Evolutionary conservation across 768 basidiomycete species (phyloP).

Genomic region (Boletus sensibilis): DNA sequence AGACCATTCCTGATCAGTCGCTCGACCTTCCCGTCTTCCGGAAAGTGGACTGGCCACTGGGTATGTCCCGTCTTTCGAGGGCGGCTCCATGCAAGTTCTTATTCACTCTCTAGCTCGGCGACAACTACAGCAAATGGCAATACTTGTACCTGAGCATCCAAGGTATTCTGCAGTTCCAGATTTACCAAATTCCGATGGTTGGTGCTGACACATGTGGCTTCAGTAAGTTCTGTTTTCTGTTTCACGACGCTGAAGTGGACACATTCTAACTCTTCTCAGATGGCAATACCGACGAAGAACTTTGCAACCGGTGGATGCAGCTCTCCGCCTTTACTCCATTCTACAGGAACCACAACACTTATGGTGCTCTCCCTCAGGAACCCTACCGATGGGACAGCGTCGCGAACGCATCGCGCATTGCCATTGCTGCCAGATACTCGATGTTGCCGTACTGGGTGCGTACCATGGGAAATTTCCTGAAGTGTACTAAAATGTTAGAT

Average conservation of each 20-base stretch:
- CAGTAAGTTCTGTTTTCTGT: conserved; percentile 19
- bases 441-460: conserved; percentile 79
- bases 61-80: conserved; percentile 27
- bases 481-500: neutral
- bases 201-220: conserved; percentile 64
- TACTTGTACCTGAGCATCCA: conserved; percentile 71
- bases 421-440: conserved; percentile 68
- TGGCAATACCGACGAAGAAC: conserved; percentile 74
- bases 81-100: neutral
- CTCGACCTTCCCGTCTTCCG: conserved; percentile 66
- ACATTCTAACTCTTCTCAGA: conserved; percentile 10
- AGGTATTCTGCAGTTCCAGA: conserved; percentile 78
- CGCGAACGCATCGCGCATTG: conserved; percentile 67
- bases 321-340: conserved; percentile 82
- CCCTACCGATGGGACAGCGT: conserved; percentile 83
- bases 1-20: conserved; percentile 67
- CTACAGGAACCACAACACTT: conserved; percentile 74
- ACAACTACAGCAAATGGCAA: conserved; percentile 74
- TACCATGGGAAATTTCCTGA: neutral
- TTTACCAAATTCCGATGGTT: conserved; percentile 82
- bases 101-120: conserved; percentile 53
- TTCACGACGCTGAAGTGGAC: neutral
- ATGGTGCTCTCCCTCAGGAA: conserved; percentile 70
- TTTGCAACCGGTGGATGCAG: conserved; percentile 86
- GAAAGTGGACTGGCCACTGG: conserved; percentile 75